A percentile compares a stretch with the other conserved stretches of the same genome.
phyloP scores from a whole-genome alignment of 2,329 filamentous ascomycete genomes.

The Sclerotinia sclerotiorum region DNA sequence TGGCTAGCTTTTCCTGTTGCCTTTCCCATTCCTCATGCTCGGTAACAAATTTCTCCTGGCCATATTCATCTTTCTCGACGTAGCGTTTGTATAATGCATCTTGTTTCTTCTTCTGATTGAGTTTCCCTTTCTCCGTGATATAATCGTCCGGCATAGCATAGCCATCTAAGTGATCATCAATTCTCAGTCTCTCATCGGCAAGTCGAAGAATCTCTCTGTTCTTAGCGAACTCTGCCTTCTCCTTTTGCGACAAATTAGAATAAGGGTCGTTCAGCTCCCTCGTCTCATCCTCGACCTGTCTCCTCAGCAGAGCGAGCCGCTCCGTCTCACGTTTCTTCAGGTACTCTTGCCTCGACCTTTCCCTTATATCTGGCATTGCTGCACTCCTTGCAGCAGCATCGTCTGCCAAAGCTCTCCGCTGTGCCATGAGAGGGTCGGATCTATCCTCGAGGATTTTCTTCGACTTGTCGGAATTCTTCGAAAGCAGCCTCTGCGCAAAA shows the following conservation, averaged over 20 bases:
- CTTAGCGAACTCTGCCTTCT: constrained; percentile 73
- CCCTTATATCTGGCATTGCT: constrained; percentile 76
- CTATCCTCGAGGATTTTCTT: constrained; percentile 67
- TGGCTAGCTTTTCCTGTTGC: constrained; percentile 84
- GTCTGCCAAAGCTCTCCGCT: constrained; percentile 63
- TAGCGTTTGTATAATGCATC: constrained; percentile 89
- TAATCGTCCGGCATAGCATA: constrained; percentile 95
- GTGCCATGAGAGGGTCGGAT: constrained; percentile 46
- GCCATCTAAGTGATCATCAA: constrained; percentile 89
- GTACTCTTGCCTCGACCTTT: constrained; percentile 87
- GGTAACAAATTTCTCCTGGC: constrained; percentile 84
- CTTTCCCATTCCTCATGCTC: constrained; percentile 96
- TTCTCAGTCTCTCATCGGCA: constrained; percentile 75
- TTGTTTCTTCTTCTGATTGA: constrained; percentile 82
- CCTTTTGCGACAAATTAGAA: constrained; percentile 69
- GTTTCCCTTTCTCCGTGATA: constrained; percentile 88
- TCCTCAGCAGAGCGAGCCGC: constrained; percentile 78
- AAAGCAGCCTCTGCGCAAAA: constrained; percentile 72
- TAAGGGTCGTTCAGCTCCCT: constrained; percentile 72
- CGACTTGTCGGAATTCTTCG: constrained; percentile 67
- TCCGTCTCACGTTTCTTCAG: constrained; percentile 89
- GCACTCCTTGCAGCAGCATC: constrained; percentile 66
- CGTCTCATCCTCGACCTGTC: constrained; percentile 86
- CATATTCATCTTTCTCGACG: constrained; percentile 81
- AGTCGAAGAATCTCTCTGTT: constrained; percentile 80